phyloP scores from a whole-genome alignment of 2,329 filamentous ascomycete genomes.

The Nothomitra cinnamomea region DNA sequence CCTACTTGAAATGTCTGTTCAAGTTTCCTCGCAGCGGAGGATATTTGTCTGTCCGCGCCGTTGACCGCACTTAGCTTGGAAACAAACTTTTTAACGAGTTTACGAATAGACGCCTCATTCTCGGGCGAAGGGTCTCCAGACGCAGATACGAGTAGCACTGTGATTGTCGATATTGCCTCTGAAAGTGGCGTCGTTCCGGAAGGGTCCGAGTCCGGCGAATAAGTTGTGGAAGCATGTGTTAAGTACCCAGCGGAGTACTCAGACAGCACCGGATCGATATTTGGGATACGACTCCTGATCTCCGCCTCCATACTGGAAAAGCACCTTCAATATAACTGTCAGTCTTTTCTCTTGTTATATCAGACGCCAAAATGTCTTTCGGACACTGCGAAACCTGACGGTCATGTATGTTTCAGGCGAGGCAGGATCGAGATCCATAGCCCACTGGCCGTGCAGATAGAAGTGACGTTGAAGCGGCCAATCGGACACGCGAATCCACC shows the following conservation, averaged over 20 bases:
- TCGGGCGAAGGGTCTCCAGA: slow-evolving; percentile 60
- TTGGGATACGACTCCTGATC: slow-evolving; percentile 67
- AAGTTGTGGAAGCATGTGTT: slow-evolving; percentile 75
- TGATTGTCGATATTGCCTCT: slow-evolving; percentile 70
- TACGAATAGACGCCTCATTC: slow-evolving; percentile 61
- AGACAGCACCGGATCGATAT: slow-evolving; percentile 74
- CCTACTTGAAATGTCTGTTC: slow-evolving; percentile 93
- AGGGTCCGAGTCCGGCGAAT: slow-evolving; percentile 54
- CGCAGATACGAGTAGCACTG: slow-evolving; percentile 83
- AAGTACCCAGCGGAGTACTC: slow-evolving; percentile 92
- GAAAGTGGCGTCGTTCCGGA: slow-evolving; percentile 57
- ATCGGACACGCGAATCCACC: not conserved
- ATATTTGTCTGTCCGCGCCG: slow-evolving; percentile 49
- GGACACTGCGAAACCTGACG: not conserved
- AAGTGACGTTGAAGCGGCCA: not conserved
- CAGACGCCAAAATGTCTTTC: not conserved
- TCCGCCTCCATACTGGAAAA: slow-evolving; percentile 59
- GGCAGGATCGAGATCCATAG: too few species aligned
- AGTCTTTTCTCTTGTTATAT: not conserved
- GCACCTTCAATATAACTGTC: not conserved
- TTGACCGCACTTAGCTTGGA: slow-evolving; percentile 57
- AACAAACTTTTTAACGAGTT: slow-evolving; percentile 81
- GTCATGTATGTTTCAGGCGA: not conserved
- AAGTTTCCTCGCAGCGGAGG: slow-evolving; percentile 64
- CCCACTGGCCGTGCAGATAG: not conserved